Evolutionary conservation across 2,329 filamentous ascomycete species (phyloP).

Genomic region (Tolypocladium cylindrosporum): DNA sequence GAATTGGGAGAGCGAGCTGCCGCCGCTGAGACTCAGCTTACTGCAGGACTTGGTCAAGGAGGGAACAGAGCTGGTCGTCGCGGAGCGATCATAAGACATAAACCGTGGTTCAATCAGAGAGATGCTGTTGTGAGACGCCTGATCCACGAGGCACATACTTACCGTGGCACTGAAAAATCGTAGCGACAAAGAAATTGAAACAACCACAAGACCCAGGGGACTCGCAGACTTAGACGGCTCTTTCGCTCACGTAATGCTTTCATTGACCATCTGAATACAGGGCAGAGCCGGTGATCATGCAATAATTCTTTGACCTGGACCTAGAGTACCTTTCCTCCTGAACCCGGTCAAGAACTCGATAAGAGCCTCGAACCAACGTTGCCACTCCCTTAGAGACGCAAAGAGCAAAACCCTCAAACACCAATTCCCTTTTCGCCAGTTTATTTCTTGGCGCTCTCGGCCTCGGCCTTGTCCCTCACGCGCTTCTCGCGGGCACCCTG

Average conservation of each 20-base stretch:
- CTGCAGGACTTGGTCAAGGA: slow-evolving; percentile 39
- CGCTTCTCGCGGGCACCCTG: slow-evolving; percentile 88
- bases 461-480: slow-evolving; percentile 76
- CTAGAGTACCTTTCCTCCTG: slow-evolving; percentile 28
- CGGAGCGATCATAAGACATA: slow-evolving; percentile 7
- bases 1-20: slow-evolving; percentile 29
- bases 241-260: slow-evolving; percentile 11
- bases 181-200: background rate
- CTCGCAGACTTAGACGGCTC: background rate
- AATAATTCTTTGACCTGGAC: slow-evolving; percentile 31
- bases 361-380: slow-evolving; percentile 27
- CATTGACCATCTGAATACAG: slow-evolving; percentile 21
- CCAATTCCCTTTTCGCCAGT: slow-evolving; percentile 29
- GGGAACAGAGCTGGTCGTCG: slow-evolving; percentile 35
- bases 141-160: background rate
- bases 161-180: background rate
- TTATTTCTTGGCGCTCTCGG: slow-evolving; percentile 81
- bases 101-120: background rate
- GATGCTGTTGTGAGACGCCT: background rate
- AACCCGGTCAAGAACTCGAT: slow-evolving; percentile 23
- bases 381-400: slow-evolving; percentile 27
- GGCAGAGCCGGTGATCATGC: slow-evolving; percentile 28
- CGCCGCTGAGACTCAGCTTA: slow-evolving; percentile 24
- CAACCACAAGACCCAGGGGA: background rate
- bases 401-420: slow-evolving; percentile 33